A percentile compares a stretch with the other conserved stretches of the same genome.
These are phyloP conservation scores for Trichoderma virens DNA, from an alignment of 495 filamentous ascomycete species.

Conservation along the genomic window DNA sequence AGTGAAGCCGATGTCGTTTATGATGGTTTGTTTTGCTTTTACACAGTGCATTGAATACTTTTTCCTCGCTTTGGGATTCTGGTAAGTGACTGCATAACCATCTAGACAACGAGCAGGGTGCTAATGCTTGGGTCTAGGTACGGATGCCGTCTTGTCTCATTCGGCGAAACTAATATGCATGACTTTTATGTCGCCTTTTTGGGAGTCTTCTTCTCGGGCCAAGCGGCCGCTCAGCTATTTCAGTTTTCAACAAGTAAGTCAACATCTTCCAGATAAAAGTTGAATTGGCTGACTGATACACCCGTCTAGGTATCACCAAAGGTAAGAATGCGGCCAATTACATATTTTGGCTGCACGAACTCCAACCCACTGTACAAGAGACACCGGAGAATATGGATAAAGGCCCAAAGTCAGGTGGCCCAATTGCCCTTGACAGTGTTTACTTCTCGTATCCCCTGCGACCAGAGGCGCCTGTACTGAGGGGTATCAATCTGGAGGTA, in stretches of 20 bases:
- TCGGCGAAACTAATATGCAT: slow-evolving; percentile 32
- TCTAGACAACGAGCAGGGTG: neutral
- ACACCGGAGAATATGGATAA: slow-evolving; percentile 25
- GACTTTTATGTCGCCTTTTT: slow-evolving; percentile 55
- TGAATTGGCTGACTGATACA: neutral
- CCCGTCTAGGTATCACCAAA: slow-evolving; percentile 32
- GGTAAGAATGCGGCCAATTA: slow-evolving; percentile 38
- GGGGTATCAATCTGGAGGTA: slow-evolving; percentile 37
- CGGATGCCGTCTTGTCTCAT: slow-evolving; percentile 46
- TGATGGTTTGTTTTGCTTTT: slow-evolving; percentile 20
- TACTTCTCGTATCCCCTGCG: slow-evolving; percentile 44
- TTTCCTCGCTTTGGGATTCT: slow-evolving; percentile 49
- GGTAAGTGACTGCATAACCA: slow-evolving; percentile 27
- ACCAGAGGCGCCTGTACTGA: slow-evolving; percentile 29
- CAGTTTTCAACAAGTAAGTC: slow-evolving; percentile 29
- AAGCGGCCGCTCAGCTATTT: slow-evolving; percentile 47
- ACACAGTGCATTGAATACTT: slow-evolving; percentile 31
- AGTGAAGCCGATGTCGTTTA: slow-evolving; percentile 17
- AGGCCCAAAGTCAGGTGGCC: slow-evolving; percentile 16
- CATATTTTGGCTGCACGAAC: slow-evolving; percentile 32
- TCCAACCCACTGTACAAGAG: slow-evolving; percentile 28
- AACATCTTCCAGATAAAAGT: neutral
- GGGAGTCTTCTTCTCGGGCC: slow-evolving; percentile 47
- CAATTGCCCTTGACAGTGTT: slow-evolving; percentile 39
- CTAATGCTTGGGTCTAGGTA: slow-evolving; percentile 14